Evolutionary conservation across 371 early-diverging fungal species (phyloP).

Genomic region (Lichtheimia ramosa): DNA sequence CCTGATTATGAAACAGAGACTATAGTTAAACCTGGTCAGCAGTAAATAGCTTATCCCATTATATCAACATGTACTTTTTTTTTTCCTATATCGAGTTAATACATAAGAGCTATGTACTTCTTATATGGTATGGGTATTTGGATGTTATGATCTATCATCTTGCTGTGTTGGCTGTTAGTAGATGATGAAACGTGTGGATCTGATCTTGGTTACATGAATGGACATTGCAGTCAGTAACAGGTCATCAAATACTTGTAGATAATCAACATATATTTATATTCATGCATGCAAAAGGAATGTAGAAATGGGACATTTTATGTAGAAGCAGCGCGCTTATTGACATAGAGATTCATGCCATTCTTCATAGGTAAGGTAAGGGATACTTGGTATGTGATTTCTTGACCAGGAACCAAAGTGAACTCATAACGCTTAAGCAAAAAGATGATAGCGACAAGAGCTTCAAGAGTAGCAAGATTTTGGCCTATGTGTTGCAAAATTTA

Average conservation of each 20-base stretch:
- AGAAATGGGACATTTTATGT: not conserved
- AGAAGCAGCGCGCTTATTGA: constrained; percentile 22
- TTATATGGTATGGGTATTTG: too few relatives aligned
- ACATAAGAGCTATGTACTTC: too few relatives aligned
- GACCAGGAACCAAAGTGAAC: constrained; percentile 45
- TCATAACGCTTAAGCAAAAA: constrained; percentile 46
- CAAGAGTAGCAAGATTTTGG: constrained; percentile 55
- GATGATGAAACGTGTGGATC: too few relatives aligned
- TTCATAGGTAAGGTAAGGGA: constrained; percentile 57
- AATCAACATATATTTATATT: too few relatives aligned
- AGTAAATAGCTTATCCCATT: too few relatives aligned
- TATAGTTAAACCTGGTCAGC: not conserved
- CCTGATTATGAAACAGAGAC: not conserved
- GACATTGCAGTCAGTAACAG: too few relatives aligned
- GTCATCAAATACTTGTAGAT: too few relatives aligned
- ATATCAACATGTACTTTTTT: too few relatives aligned
- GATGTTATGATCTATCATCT: too few relatives aligned
- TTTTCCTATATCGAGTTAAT: too few relatives aligned
- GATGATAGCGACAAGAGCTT: constrained; percentile 48
- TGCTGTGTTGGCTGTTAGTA: too few relatives aligned
- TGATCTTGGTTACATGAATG: too few relatives aligned
- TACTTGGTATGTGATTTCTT: constrained; percentile 30
- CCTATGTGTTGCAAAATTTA: constrained; percentile 4
- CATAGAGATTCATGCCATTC: constrained; percentile 39
- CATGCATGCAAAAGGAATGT: not conserved